Base-by-base conservation (phyloP, 2,329 filamentous ascomycete genomes). In the Conoideocrella luteorostrata region DNA sequence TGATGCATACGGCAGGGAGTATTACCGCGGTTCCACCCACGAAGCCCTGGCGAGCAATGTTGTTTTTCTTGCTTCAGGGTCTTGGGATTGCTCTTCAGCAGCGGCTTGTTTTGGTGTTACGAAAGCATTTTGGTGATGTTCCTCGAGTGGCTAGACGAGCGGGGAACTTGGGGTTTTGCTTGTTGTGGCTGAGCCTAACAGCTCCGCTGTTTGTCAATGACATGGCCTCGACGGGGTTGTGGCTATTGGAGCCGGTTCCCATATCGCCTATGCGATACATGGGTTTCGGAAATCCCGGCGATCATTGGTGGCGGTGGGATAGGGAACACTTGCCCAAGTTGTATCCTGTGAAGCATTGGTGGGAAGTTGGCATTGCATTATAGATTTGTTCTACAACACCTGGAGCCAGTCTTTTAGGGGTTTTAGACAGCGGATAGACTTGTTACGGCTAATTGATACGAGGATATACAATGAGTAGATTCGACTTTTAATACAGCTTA, bases 161-260 rank as follows among this genome's bases (percentile, higher is more conserved):
- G 0, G 73, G 68, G 0, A 95, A 93, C 52, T 60, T 86, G 1
- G 18, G 71, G 0, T 84, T 82, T 51, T 74, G 80, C 1, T 50
- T 80, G 5, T 53, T 60, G 0, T 96, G 88, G 87, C 66, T 94
- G 47, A 77, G 80, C 43, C 60, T 69, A 13, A 91, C 86, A 0
- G 75, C 76, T 1, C 70, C 70, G 32, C 60, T 81, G 28, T 71
- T 95, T n/a, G 69, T 80, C 10, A 80, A 95, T 57, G 90, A 96
- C 56, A 81, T 95, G 58, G 75, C 82, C 0, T 71, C 74, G 10
- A 76, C 80, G 1, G 88, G 87, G 0, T 56, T 95, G 0, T 95
- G 86, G 86, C 63, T 94, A 12, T 80, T 80, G 48, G 88, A 96
- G 62, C 88, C 88, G 0, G 65, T 95, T n/a, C 88, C 89, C 0